Percentiles rank a stretch among this genome's conserved stretches.
phyloP scores from a whole-genome alignment of 1,139 yeast genomes.

The Martiniozyma asiatica region DNA sequence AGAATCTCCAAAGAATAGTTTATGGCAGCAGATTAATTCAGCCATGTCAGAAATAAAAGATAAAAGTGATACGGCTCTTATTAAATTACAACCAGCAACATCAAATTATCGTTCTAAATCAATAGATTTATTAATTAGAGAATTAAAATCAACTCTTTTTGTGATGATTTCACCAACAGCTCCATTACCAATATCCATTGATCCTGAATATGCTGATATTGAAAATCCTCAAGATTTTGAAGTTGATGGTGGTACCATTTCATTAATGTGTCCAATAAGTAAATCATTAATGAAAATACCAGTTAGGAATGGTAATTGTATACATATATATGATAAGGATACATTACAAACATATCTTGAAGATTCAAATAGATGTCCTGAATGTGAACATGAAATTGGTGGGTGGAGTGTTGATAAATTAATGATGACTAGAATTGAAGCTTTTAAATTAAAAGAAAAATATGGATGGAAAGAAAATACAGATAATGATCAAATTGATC shows the following conservation, averaged over 20 bases:
- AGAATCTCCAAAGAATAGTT: no score
- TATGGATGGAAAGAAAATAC: slow-evolving; percentile 15
- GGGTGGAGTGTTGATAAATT: slow-evolving; percentile 27
- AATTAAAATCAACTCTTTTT: slow-evolving; percentile 16
- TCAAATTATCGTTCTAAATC: no score
- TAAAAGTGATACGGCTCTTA: no score
- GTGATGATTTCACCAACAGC: slow-evolving; percentile 20
- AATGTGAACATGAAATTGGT: slow-evolving; percentile 25
- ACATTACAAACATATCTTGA: slow-evolving; percentile 28
- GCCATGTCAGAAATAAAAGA: no score
- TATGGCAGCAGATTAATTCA: no score
- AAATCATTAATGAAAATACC: slow-evolving; percentile 40
- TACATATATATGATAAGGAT: slow-evolving; percentile 46
- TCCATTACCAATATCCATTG: slow-evolving; percentile 22
- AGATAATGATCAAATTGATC: slow-evolving; percentile 15
- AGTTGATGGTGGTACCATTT: slow-evolving; percentile 56
- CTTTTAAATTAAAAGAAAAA: slow-evolving; percentile 16
- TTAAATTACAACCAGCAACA: no score
- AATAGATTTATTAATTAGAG: no score
- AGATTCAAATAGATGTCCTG: slow-evolving; percentile 31
- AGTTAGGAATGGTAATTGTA: slow-evolving; percentile 38
- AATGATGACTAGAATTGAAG: slow-evolving; percentile 38
- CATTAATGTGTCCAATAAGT: slow-evolving; percentile 56
- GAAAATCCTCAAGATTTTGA: slow-evolving; percentile 32
- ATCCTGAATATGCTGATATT: slow-evolving; percentile 6